Percentiles rank a stretch among this genome's conserved stretches.
Evolutionary conservation across 2,329 filamentous ascomycete genomes (phyloP).

Genomic region (Fusarium keratoplasticum): DNA sequence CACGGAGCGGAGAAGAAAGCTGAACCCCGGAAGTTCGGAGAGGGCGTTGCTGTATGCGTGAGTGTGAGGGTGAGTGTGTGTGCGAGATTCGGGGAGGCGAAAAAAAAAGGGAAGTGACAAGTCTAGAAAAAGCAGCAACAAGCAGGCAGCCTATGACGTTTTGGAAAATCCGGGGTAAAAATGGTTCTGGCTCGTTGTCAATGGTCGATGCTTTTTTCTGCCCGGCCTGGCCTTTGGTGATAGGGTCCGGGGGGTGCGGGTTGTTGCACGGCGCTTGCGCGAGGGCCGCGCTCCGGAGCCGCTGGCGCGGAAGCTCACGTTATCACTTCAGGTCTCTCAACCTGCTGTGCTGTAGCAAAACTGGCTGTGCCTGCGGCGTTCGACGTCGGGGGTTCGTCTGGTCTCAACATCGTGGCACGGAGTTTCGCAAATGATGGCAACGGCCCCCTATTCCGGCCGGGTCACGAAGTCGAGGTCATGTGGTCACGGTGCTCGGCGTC

Average conservation of each 20-base stretch:
- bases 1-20: slow-evolving; percentile 6
- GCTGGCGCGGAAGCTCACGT: slow-evolving; percentile 12
- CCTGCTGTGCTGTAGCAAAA: not conserved
- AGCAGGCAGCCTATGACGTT: slow-evolving; percentile 32
- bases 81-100: not conserved
- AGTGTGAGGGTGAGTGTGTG: not conserved
- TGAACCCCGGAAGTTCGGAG: slow-evolving; percentile 24
- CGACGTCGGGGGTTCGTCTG: not conserved
- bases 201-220: slow-evolving; percentile 18
- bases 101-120: slow-evolving; percentile 16
- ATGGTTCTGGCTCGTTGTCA: slow-evolving; percentile 11
- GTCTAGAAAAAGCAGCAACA: slow-evolving; percentile 12
- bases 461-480: slow-evolving; percentile 1
- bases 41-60: not conserved
- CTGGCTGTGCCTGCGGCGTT: slow-evolving; percentile 1
- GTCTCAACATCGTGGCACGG: slow-evolving; percentile 4
- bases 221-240: not conserved
- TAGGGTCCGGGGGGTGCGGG: slow-evolving; percentile 25
- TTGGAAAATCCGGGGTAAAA: slow-evolving; percentile 40
- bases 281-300: slow-evolving; percentile 26
- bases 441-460: slow-evolving; percentile 14
- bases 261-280: slow-evolving; percentile 26
- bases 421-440: slow-evolving; percentile 1
- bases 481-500: slow-evolving; percentile 9
- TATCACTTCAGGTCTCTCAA: slow-evolving; percentile 4